Percentiles rank a stretch among this genome's conserved stretches.
Evolutionary conservation across 1,284 basidiomycete genomes (phyloP).

Genomic region (Boletellus sp.): DNA sequence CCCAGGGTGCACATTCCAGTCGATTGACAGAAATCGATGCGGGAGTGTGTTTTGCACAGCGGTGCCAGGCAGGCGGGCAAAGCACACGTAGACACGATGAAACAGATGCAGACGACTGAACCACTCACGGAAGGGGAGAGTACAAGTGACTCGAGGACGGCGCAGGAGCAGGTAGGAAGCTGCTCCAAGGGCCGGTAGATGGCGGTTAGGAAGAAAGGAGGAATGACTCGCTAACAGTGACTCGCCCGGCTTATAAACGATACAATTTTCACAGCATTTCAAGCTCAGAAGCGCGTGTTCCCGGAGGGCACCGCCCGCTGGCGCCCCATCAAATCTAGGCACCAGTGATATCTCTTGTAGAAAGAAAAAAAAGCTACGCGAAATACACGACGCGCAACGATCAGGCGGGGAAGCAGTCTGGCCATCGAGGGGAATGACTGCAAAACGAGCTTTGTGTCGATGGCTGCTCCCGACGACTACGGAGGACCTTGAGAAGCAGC

Average conservation of each 20-base stretch:
- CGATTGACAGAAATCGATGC: constrained; percentile 29
- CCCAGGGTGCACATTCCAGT: constrained; percentile 25
- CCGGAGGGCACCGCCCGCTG: constrained; percentile 20
- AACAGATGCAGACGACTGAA: constrained; percentile 26
- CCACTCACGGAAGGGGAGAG: constrained; percentile 27
- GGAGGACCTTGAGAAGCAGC: constrained; percentile 13
- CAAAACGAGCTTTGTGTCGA: background rate
- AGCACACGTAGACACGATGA: constrained; percentile 34
- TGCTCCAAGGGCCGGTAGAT: constrained; percentile 23
- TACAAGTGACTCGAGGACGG: constrained; percentile 22
- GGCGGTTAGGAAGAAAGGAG: constrained; percentile 22
- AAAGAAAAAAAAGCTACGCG: background rate
- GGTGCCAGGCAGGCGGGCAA: constrained; percentile 15
- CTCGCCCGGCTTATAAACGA: constrained; percentile 38
- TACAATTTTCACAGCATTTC: constrained; percentile 39
- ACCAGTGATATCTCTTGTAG: background rate
- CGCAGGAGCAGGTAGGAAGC: constrained; percentile 21
- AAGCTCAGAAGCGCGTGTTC: constrained; percentile 41
- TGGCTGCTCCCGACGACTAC: constrained; percentile 14
- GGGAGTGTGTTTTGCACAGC: constrained; percentile 15
- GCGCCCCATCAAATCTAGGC: background rate
- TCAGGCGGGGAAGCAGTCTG: background rate
- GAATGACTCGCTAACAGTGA: constrained; percentile 25
- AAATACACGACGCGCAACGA: background rate
- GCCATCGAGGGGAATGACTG: background rate